Base-by-base conservation (phyloP, 2,329 filamentous ascomycete species). In the Davidsoniella australis region DNA sequence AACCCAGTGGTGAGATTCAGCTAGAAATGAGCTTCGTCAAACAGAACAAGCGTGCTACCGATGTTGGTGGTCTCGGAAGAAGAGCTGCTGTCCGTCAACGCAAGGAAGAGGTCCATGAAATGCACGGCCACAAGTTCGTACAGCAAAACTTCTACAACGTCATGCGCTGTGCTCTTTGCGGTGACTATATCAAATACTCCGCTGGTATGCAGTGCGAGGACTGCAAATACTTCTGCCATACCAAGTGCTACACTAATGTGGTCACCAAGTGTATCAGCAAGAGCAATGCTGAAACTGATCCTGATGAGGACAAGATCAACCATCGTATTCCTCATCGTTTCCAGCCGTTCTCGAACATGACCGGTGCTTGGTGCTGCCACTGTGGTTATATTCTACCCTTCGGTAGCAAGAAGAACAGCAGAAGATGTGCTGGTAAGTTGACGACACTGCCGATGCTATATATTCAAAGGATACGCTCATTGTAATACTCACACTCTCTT, bases 181-280 rank as follows among this genome's bases (percentile, higher is more conserved):
- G 88, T 53, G 91, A 98, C 57, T 96, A 98, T 61, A 81, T 98
- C 67, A 98, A 96, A 63, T 96, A 96, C 63, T 93, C 89, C 45
- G 85, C 91, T 18, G 91, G 91, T 54, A 98, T 98, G 89, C 91
- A 98, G 68, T 98, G 91, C 65, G 85, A 93, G 56, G 91, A 98
- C 67, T 98, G 91, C 82, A 96, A 96, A 68, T 96, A 96, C 68
- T 96, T 89, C 38, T 98, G 91, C 66, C 91, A 98, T 66, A 89
- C 86, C 59, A 95, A 96, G 67, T 98, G 91, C 63, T 98, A 96
- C 65, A 69, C 78, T 14, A 94, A 88, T 64, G 91, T 98, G 43
- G 91, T 98, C 58, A 98, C 91, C 55, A 98, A 98, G 66, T 98
- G 91, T 68, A 98, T 98, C 65, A 96, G 89, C 68, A 96, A 98